Base-by-base conservation (phyloP, 1,284 basidiomycete species). In the Cutaneotrichosporon cutaneum region DNA sequence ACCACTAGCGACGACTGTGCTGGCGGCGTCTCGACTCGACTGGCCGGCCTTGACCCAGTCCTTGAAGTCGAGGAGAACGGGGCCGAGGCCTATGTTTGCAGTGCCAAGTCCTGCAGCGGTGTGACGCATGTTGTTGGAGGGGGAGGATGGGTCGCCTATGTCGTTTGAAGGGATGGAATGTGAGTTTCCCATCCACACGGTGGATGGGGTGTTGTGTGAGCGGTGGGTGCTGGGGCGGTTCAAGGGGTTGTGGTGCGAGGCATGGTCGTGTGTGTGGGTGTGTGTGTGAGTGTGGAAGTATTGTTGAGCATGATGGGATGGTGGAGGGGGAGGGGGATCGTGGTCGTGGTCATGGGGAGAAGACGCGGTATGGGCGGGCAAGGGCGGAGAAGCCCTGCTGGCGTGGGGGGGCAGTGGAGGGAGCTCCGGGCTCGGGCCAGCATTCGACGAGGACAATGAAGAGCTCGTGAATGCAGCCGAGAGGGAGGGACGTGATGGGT, bases 31-130 rank as follows among this genome's bases (percentile, higher is more conserved):
- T 8, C 56, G 22, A 9, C 47, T 47, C 51, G 60, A 59, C 27
- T 62, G 65, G 5, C 65, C 65, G 21, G 65, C 65, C 59, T 63
- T 66, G 54, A 66, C 62, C 65, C 65, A 66, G 59, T 66, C 65
- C 47, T 66, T 66, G 27, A 66, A 66, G 51, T 66, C 65, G n/a
- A 66, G 62, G n/a, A 62, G 65, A 24, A 59, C 60, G 11, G 61
- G 62, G 14, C 65, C 65, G 21, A 66, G 54, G 5, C 65, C 65
- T 9, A 66, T 62, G 10, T 47, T 45, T 9, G 59, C 59, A 2
- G 59, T 54, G 22, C 62, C 59, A 11, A 64, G 51, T 2, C 59
- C 62, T 9, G 24, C 59, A 14, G 39, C 33, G 11, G 32, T 52
- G 14, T 13, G 36, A 36, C 54, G 59, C 55, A 45, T 44, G 39